Percentiles rank a stretch among this genome's conserved stretches.
Conservation (phyloP, 495 filamentous ascomycete species). For the Xylaria curta region DNA sequence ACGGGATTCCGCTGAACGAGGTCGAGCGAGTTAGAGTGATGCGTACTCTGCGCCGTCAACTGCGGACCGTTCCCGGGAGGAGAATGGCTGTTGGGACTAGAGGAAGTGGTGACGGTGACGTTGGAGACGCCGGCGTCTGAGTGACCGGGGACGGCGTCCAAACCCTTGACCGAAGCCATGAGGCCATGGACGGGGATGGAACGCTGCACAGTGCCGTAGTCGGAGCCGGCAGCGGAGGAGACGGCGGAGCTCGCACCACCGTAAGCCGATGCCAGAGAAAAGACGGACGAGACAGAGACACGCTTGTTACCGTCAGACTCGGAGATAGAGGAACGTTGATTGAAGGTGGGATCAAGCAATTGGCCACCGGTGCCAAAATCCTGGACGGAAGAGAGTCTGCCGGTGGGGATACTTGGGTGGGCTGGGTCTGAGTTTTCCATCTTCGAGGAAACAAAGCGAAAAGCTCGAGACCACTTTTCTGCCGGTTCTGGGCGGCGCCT, state of each 20-base stretch:
- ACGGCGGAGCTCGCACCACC: conserved; percentile 51
- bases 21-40: conserved; percentile 44
- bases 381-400: conserved; percentile 37
- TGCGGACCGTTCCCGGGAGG: conserved; percentile 46
- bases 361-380: conserved; percentile 37
- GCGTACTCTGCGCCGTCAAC: conserved; percentile 51
- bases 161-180: conserved; percentile 48
- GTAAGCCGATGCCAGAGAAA: conserved; percentile 66
- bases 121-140: conserved; percentile 60
- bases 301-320: conserved; percentile 61
- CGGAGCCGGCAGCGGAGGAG: conserved; percentile 48
- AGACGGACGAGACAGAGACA: conserved; percentile 69
- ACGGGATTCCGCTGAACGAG: conserved; percentile 39
- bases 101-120: conserved; percentile 62
- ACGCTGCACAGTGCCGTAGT: conserved; percentile 39
- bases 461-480: conserved; percentile 19
- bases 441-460: conserved; percentile 7
- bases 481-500: not conserved
- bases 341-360: conserved; percentile 55
- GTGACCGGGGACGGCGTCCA: conserved; percentile 39
- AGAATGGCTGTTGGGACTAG: conserved; percentile 43
- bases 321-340: conserved; percentile 47
- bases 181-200: conserved; percentile 40
- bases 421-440: conserved; percentile 24
- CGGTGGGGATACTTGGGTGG: conserved; percentile 24